Base-by-base conservation (phyloP, 2,329 filamentous ascomycete genomes). In the Dactylellina drechsleri region DNA sequence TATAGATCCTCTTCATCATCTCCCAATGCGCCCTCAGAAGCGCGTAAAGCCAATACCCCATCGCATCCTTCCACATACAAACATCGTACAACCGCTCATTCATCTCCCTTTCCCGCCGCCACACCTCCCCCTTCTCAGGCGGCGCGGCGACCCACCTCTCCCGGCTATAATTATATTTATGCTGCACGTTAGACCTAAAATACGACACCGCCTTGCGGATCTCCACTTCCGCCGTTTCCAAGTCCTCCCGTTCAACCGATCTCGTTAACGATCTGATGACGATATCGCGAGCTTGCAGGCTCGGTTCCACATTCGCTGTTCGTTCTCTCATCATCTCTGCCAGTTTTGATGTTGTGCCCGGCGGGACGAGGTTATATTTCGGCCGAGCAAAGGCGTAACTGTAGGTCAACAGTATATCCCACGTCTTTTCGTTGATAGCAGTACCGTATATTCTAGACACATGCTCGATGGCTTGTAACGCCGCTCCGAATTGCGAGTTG, bases 51-150 rank as follows among this genome's bases (percentile, higher is more conserved):
- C 71, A 75, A 15, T 75, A 65, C 40, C 71, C 71, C 43, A 75
- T 68, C 64, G 71, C 43, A n/a, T 75, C 71, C 53, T 75, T 75
- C 71, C 71, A 75, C 71, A 64, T 64, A 16, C 64, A 67, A 41
- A 68, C 52, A 5, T 64, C 31, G 20, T 75, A 75, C 8, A 75
- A 40, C 31, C 59, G 41, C 23, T 75, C 58, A 16, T 75, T 67
- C 64, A 75, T 65, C 36, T 52, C 16, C 64, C 49, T 61, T 36
- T 75, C 64, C 50, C 26, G 16, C 23, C 41, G 62, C 64, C 64
- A 68, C 1, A 66, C 36, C 13, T 74, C 53, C 28, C 49, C 49
- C 16, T 31, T 64, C 50, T 56, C 71, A 13, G 52, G 31, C n/a
- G 58, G 52, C 18, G 54, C 16, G 16, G 49, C 49, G 26, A 50